These are phyloP conservation scores for Epichloe sibirici DNA, from an alignment of 2,329 filamentous ascomycete genomes.

Conservation along the genomic window DNA sequence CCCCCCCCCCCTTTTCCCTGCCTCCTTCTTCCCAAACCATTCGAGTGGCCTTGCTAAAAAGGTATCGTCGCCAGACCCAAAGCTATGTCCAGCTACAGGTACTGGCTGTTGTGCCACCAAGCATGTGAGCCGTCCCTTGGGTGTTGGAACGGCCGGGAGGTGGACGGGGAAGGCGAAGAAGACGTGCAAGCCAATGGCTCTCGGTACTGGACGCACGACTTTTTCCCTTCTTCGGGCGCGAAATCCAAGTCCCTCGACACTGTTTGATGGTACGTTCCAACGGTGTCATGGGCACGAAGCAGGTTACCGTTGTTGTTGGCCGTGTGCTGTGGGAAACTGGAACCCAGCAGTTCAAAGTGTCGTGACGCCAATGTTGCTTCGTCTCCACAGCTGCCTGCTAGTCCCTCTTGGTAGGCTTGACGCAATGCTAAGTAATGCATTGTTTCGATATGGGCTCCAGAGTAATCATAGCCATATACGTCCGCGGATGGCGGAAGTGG, in stretches of 20 bases:
- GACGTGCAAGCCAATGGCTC: not conserved
- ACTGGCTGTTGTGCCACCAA: conserved; percentile 1
- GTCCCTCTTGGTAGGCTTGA: not conserved
- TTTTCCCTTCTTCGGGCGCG: not conserved
- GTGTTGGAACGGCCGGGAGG: not conserved
- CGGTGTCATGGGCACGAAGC: not conserved
- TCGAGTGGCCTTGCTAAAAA: not conserved
- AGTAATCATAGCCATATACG: not conserved
- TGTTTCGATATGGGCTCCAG: not conserved
- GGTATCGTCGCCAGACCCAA: not conserved
- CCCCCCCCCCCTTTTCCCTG: not conserved
- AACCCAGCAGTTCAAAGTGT: not conserved
- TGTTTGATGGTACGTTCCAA: not conserved
- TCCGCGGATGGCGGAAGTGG: not conserved
- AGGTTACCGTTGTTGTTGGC: not conserved
- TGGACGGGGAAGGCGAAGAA: not conserved
- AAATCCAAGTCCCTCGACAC: not conserved
- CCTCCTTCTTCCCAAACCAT: not conserved
- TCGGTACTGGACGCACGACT: conserved; percentile 1
- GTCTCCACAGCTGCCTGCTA: not conserved
- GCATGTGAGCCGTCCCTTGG: not conserved
- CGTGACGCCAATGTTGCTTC: not conserved
- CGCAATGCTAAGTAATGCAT: not conserved
- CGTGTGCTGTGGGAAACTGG: not conserved
- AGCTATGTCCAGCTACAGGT: conserved; percentile 1